Conservation (phyloP, 495 filamentous ascomycete genomes). For the Baudoinia panamericana region DNA sequence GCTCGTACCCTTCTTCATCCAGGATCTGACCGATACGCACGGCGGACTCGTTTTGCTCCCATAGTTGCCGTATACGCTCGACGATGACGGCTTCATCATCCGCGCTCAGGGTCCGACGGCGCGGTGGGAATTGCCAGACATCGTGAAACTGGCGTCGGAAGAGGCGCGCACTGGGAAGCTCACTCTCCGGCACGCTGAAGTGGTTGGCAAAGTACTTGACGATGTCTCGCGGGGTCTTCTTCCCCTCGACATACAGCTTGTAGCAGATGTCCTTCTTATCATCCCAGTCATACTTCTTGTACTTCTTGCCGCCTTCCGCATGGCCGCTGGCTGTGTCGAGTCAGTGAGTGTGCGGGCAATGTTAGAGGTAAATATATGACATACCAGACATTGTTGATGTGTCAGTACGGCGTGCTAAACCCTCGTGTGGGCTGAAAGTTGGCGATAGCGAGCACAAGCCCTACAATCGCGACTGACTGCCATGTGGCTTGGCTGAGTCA, state of each 20-base stretch:
- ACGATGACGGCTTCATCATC: slow-evolving; percentile 49
- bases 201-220: slow-evolving; percentile 13
- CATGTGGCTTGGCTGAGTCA: background rate
- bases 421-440: too few species aligned
- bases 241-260: slow-evolving; percentile 12
- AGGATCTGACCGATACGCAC: slow-evolving; percentile 60
- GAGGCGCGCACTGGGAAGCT: slow-evolving; percentile 29
- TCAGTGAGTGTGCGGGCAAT: too few species aligned
- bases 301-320: slow-evolving; percentile 1
- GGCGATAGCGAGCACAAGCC: too few species aligned
- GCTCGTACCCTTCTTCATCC: slow-evolving; percentile 54
- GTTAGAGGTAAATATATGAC: too few species aligned
- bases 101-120: slow-evolving; percentile 56
- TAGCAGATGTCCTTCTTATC: slow-evolving; percentile 19
- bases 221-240: slow-evolving; percentile 9
- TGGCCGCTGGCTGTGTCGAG: background rate
- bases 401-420: too few species aligned
- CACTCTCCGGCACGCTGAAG: slow-evolving; percentile 9
- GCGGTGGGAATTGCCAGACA: slow-evolving; percentile 53
- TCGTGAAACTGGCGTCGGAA: slow-evolving; percentile 10
- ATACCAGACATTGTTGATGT: too few species aligned
- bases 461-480: too few species aligned
- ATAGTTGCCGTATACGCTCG: slow-evolving; percentile 57
- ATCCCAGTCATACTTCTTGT: slow-evolving; percentile 18
- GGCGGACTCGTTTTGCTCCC: slow-evolving; percentile 57